These are phyloP conservation scores for Eutypella sp. DNA, from an alignment of 2,329 filamentous ascomycete species.

Conservation along the genomic window DNA sequence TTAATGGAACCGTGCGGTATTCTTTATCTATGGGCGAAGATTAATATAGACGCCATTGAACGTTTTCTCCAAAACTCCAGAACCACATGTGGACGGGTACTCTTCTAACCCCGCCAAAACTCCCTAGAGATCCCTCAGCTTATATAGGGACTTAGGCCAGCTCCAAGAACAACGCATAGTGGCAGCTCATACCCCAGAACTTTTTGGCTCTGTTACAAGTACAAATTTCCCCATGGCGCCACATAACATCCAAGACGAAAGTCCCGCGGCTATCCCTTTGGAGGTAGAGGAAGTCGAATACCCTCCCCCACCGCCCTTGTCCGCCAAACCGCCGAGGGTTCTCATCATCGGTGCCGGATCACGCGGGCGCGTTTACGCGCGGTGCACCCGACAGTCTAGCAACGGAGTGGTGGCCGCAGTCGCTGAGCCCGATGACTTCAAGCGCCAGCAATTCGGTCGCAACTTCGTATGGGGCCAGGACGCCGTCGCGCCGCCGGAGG, in stretches of 20 bases:
- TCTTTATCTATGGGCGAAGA: no score
- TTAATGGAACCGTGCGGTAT: no score
- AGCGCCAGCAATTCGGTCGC: slow-evolving; percentile 65
- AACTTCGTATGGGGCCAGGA: slow-evolving; percentile 65
- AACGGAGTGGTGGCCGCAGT: slow-evolving; percentile 70
- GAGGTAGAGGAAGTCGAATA: slow-evolving; percentile 22
- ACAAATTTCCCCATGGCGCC: slow-evolving; percentile 25
- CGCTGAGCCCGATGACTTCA: slow-evolving; percentile 75
- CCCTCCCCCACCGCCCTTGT: slow-evolving; percentile 38
- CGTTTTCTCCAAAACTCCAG: no score
- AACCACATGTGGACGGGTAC: no score
- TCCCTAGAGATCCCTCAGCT: no score
- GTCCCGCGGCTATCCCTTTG: slow-evolving; percentile 3
- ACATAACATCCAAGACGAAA: slow-evolving; percentile 19
- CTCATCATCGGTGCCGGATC: slow-evolving; percentile 80
- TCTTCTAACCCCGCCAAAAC: no score
- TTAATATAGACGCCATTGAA: no score
- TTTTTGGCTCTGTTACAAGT: no score
- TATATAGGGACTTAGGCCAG: no score
- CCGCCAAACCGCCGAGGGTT: slow-evolving; percentile 55
- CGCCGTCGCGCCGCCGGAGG: slow-evolving; percentile 44
- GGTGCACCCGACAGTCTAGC: slow-evolving; percentile 58
- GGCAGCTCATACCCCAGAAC: no score
- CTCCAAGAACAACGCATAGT: no score
- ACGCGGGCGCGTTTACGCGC: slow-evolving; percentile 69